Evolutionary conservation across 225 moss, liverwort and hornwort genomes (phyloP), one percentile per base, ranked within the genome.

Genomic region (Anthoceros angustus): DNA sequence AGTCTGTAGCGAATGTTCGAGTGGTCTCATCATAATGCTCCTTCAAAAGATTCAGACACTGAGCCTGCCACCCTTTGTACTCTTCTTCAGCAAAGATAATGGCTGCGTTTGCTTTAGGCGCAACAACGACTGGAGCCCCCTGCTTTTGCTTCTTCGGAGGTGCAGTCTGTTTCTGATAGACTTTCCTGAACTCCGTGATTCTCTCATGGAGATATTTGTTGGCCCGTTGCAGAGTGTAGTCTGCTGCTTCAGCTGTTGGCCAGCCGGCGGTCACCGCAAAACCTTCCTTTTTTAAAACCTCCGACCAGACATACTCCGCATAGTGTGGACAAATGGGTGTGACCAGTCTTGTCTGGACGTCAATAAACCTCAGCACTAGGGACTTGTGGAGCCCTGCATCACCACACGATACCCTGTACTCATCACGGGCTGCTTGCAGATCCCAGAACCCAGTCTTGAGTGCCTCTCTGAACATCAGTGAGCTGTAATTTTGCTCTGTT

Each of bases 301-400:
- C 86, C 25, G 78, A 76, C 86, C 89, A 86, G 0, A 92, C 92
- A 61, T 89, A 68, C 82, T 98, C 92, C 8, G 92, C 89, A 68
- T 98, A 98, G 72, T 98, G 98, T 25, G 92, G 92, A 68, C 98
- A 98, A 61, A 92, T 87, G 64, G 98, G 98, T 68, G 92, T 87
- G 21, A 92, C 74, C 3, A 92, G 83, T 63, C 78, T 80, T 10
- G 92, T 89, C 72, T 98, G 92, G 21, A 98, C 81, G 50, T 92
- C 82, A 85, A 98, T 89, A 43, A 80, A 98, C 62, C 89, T 82
- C 82, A 77, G 77, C 20, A 87, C 62, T 15, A 55, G 14, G 79
- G 3, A 74, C 74, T 74, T 85, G 74, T 80, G 85, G 79, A 85
- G 77, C 67, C 82, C 80, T 62, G 70, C 71, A 39, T 66, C 25